Base-by-base conservation (phyloP, 306 rosid genomes). In the Trifolium fragiferum region DNA sequence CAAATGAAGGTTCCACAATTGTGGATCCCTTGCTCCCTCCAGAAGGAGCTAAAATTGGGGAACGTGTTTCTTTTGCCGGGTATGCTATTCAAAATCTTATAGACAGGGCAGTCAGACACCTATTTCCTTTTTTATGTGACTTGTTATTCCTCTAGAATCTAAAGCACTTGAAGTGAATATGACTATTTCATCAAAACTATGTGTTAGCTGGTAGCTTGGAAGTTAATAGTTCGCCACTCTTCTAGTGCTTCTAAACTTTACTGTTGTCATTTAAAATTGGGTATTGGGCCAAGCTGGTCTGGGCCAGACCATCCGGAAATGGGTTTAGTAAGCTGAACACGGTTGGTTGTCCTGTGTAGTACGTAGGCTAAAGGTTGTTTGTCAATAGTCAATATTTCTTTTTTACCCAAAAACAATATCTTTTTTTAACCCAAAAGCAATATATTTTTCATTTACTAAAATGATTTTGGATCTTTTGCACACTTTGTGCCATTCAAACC, bases 21-120 rank as follows among this genome's bases (percentile, higher is more conserved):
- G 98, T 94, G 20, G 99, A 94, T 85, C 98, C 97, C 67, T 73
- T 94, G 89, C 85, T 87, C 20, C 97, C 99, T 75, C 97, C 99
- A 14, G 89, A 90, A 84, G 98, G 96, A 59, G 87, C 96, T 68
- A 89, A 83, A 76, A 68, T 80, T 41, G 98, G 99, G 82, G 99
- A 94, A 54, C 89, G 76, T 8, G 74, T 94, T 79, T 84, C 89
- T 61, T 91, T 94, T 85, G 72, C 84, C 3, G 98, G 97, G 99
- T 94, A 81, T 76, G 83, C 30, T 78, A 19, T 41, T 58, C 33
- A n/a, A 69, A 78, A 70, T 30, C 68, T 46, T 70, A 49, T 74
- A 35, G 43, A 59, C 55, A 38, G 74, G 18, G 13, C 47, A 80
- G 60, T 59, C 75, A 35, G 43, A 70, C 18, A 14, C 8, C 51